Percentiles rank a stretch among this genome's conserved stretches.
These are phyloP conservation scores for Leccinum rimulosum DNA, from an alignment of 768 basidiomycete genomes.

Conservation along the genomic window DNA sequence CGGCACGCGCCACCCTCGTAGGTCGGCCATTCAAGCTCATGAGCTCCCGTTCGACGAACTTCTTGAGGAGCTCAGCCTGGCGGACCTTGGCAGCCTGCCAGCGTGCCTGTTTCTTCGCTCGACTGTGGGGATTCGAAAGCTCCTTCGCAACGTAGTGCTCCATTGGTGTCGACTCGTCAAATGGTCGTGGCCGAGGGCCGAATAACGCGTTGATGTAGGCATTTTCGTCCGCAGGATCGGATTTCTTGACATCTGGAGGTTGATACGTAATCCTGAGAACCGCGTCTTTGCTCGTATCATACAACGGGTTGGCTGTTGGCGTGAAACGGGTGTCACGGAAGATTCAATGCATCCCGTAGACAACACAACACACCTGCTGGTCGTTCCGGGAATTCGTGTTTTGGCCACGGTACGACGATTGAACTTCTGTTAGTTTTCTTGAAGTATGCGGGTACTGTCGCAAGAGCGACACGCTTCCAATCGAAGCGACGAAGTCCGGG, in stretches of 20 bases:
- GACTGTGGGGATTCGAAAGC: conserved; percentile 77
- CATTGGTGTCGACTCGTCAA: conserved; percentile 54
- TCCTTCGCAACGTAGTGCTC: conserved; percentile 67
- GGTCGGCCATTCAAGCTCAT: conserved; percentile 58
- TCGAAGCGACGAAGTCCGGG: conserved; percentile 52
- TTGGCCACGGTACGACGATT: conserved; percentile 71
- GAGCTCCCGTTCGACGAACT: conserved; percentile 54
- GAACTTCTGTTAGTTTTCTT: conserved; percentile 31
- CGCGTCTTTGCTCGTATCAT: conserved; percentile 62
- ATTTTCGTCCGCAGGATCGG: conserved; percentile 45
- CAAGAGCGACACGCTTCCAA: conserved; percentile 72
- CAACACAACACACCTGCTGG: conserved; percentile 23
- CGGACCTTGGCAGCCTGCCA: conserved; percentile 60
- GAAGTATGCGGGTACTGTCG: conserved; percentile 57
- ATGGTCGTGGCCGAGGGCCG: conserved; percentile 40
- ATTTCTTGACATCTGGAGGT: conserved; percentile 46
- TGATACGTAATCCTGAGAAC: conserved; percentile 71
- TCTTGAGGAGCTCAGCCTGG: conserved; percentile 48
- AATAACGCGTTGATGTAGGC: conserved; percentile 56
- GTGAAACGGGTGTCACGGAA: conserved; percentile 7
- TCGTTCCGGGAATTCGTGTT: conserved; percentile 40
- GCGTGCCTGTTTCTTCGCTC: conserved; percentile 76
- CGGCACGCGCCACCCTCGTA: conserved; percentile 60
- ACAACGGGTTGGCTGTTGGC: conserved; percentile 37
- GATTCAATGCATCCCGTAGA: background rate